Evolutionary conservation across 2,329 filamentous ascomycete species (phyloP).

Genomic region (Acephala macrosclerotiorum): DNA sequence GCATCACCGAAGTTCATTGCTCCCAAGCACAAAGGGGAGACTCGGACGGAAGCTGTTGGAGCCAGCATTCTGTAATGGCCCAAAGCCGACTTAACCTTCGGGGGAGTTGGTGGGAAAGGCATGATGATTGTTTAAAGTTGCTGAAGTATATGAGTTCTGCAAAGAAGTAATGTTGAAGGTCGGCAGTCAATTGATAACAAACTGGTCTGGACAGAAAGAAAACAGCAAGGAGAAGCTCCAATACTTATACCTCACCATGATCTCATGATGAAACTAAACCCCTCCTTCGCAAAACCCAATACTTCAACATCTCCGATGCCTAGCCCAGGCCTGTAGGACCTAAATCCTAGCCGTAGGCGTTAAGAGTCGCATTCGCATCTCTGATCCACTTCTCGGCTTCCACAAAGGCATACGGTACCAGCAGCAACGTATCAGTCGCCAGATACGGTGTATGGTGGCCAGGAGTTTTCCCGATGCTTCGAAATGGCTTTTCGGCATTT

Average conservation of each 20-base stretch:
- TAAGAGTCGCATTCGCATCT: not conserved
- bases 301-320: not conserved
- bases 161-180: not conserved
- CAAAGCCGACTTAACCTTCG: constrained; percentile 62
- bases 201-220: not conserved
- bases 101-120: constrained; percentile 29
- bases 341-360: not conserved
- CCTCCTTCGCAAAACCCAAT: constrained; percentile 6
- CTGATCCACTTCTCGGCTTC: not conserved
- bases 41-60: constrained; percentile 68
- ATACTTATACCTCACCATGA: constrained; percentile 18
- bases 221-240: not conserved
- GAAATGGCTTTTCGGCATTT: not conserved
- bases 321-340: not conserved
- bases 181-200: not conserved
- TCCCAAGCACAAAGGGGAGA: constrained; percentile 72
- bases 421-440: not conserved
- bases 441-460: not conserved
- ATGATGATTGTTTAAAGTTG: constrained; percentile 24
- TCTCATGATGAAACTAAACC: constrained; percentile 14
- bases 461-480: not conserved
- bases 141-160: not conserved
- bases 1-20: constrained; percentile 70
- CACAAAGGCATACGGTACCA: not conserved
- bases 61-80: constrained; percentile 72